Evolutionary conservation across 2,329 filamentous ascomycete genomes (phyloP).

Genomic region (Pestalotiopsis fici): DNA sequence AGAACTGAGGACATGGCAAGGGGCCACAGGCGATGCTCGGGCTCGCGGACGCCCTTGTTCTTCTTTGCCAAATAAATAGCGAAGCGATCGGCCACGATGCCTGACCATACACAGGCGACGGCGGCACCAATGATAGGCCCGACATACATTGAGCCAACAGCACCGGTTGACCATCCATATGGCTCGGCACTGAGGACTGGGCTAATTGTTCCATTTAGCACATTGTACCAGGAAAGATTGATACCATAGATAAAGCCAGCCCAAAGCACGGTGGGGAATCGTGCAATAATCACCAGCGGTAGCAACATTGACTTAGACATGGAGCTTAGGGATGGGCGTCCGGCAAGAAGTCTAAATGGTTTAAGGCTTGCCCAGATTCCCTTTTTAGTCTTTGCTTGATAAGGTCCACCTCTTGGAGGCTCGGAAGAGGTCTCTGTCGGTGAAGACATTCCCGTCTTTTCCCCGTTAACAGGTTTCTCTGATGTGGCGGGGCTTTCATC

Average conservation of each 20-base stretch:
- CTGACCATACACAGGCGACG: conserved; percentile 26
- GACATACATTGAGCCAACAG: conserved; percentile 33
- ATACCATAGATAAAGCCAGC: conserved; percentile 34
- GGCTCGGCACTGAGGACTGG: conserved; percentile 29
- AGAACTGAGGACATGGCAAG: conserved; percentile 33
- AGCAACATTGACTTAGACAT: conserved; percentile 20
- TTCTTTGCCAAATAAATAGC: conserved; percentile 37
- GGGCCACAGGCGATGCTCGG: conserved; percentile 28
- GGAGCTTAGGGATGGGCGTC: conserved; percentile 9
- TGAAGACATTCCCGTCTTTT: background rate
- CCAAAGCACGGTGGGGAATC: conserved; percentile 31
- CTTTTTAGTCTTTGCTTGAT: background rate
- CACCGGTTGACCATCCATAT: conserved; percentile 33
- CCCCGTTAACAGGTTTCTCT: background rate
- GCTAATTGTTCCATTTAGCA: conserved; percentile 34
- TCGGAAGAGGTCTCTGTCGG: background rate
- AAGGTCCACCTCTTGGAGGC: background rate
- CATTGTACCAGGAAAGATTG: conserved; percentile 35
- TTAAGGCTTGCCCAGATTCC: background rate
- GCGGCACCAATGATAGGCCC: conserved; percentile 27
- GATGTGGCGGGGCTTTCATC: background rate
- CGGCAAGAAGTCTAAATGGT: background rate
- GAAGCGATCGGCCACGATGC: conserved; percentile 27
- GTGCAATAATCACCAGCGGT: conserved; percentile 30
- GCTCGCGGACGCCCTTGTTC: conserved; percentile 37